These are phyloP conservation scores for Tulasnella sp. DNA, from an alignment of 768 basidiomycete species.

Conservation along the genomic window DNA sequence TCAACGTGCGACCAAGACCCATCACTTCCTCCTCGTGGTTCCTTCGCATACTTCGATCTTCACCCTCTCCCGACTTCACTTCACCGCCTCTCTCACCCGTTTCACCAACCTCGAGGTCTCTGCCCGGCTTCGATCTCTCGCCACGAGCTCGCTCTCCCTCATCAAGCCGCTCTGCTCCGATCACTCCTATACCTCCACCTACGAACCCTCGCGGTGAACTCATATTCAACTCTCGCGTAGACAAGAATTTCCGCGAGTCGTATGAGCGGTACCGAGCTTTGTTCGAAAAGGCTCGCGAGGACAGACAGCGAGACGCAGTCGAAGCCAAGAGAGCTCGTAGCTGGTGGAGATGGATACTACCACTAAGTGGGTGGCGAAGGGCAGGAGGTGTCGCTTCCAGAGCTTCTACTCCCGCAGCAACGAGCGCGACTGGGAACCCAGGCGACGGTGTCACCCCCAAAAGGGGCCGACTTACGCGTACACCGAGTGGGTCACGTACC, in stretches of 20 bases:
- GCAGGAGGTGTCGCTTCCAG: not conserved
- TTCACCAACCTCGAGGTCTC: constrained; percentile 36
- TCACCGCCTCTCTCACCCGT: constrained; percentile 43
- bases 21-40: constrained; percentile 36
- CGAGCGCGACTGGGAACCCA: not conserved
- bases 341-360: constrained; percentile 6
- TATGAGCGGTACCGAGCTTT: constrained; percentile 86
- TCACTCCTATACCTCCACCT: constrained; percentile 79
- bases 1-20: constrained; percentile 82
- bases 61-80: not conserved
- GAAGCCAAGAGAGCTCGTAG: not conserved
- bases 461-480: constrained; percentile 1
- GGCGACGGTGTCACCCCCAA: not conserved
- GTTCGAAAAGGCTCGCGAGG: constrained; percentile 71
- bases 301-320: constrained; percentile 28
- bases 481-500: not conserved
- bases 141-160: constrained; percentile 1
- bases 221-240: constrained; percentile 86
- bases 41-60: not conserved
- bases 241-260: constrained; percentile 67
- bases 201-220: constrained; percentile 90
- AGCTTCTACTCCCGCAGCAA: not conserved
- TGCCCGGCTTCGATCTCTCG: not conserved
- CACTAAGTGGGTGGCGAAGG: not conserved
- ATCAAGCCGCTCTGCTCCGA: constrained; percentile 26